Evolutionary conservation across 2,329 filamentous ascomycete species (phyloP), one percentile per base, ranked within the genome.

Genomic region (Podosphaera xanthii): DNA sequence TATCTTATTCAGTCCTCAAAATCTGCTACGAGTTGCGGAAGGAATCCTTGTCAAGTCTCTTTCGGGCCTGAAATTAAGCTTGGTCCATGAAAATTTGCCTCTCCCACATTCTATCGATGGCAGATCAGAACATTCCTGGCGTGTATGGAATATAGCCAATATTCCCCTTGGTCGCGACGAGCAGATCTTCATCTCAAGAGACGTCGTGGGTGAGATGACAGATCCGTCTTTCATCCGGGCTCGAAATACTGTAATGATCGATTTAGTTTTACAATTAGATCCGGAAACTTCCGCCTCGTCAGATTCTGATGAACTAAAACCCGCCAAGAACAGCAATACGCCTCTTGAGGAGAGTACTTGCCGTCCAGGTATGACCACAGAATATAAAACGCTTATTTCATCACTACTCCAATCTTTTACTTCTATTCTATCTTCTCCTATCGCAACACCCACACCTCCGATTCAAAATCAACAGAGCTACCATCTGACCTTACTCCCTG

Each of bases 141-240:
- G 83, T 59, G 83, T 97, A 49, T 86, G 85, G 60, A 84, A 86
- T 52, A 82, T 95, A 62, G 89, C 87, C 49, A 87, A 85, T 64
- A 78, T 90, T 48, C 79, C 85, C 0, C 75, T 98, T 2, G 91
- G 91, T 3, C 83, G 86, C 55, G 88, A 97, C 67, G 91, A 97
- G 71, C 86, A 84, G 63, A 81, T 96, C 30, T 86, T 87, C 68
- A 79, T 97, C 63, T 78, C 84, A 54, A 81, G 85, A 33, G 82
- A 88, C 60, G 79, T 91, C 34, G 81, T 88, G 35, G 81, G 84
- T 60, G 83, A 86, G 63, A 78, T 89, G 42, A 79, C 81, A 31
- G 91, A 96, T 70, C 86, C 89, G 12, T 83, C 90, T 60, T 96
- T 96, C 69, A 86, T 83, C 8, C 79, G 87, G 35, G 76, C 90